Percentiles rank a stretch among this genome's conserved stretches.
Evolutionary conservation across 768 basidiomycete species (phyloP).

Genomic region (Royoungia palumana): DNA sequence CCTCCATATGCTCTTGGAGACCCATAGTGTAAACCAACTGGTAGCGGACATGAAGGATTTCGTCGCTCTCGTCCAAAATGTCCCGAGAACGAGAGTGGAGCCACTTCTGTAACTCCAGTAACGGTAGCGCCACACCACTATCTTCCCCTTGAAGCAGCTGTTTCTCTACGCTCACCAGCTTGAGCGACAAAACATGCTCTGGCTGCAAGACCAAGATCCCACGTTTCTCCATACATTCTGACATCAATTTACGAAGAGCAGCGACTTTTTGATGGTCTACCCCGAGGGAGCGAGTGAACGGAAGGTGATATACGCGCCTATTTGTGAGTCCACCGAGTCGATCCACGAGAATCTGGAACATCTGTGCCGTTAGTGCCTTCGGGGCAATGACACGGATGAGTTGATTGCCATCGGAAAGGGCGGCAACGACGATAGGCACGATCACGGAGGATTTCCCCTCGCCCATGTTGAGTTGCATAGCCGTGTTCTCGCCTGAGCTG

Average conservation of each 20-base stretch:
- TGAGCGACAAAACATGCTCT: slow-evolving; percentile 51
- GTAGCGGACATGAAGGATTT: slow-evolving; percentile 34
- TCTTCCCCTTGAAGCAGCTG: neutral
- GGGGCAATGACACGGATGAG: slow-evolving; percentile 49
- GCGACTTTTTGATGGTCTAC: slow-evolving; percentile 15
- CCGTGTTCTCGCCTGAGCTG: slow-evolving; percentile 31
- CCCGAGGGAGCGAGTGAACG: slow-evolving; percentile 44
- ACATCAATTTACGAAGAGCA: slow-evolving; percentile 32
- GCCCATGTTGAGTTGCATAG: slow-evolving; percentile 56
- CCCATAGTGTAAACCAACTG: slow-evolving; percentile 38
- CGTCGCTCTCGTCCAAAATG: slow-evolving; percentile 32
- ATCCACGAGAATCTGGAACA: slow-evolving; percentile 46
- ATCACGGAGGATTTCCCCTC: slow-evolving; percentile 53
- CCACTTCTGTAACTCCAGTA: slow-evolving; percentile 30
- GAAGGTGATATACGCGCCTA: slow-evolving; percentile 46
- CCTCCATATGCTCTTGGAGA: slow-evolving; percentile 24
- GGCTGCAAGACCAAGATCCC: slow-evolving; percentile 52
- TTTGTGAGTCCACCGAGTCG: slow-evolving; percentile 44
- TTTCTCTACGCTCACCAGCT: slow-evolving; percentile 43
- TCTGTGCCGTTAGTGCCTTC: slow-evolving; percentile 45
- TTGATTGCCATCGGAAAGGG: slow-evolving; percentile 41
- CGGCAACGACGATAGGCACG: slow-evolving; percentile 40
- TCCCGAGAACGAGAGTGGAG: slow-evolving; percentile 25
- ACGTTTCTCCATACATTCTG: slow-evolving; percentile 35
- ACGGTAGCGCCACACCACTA: neutral